phyloP scores from a whole-genome alignment of 805 yeast species.

The Cyberlindnera galapagoensis region DNA sequence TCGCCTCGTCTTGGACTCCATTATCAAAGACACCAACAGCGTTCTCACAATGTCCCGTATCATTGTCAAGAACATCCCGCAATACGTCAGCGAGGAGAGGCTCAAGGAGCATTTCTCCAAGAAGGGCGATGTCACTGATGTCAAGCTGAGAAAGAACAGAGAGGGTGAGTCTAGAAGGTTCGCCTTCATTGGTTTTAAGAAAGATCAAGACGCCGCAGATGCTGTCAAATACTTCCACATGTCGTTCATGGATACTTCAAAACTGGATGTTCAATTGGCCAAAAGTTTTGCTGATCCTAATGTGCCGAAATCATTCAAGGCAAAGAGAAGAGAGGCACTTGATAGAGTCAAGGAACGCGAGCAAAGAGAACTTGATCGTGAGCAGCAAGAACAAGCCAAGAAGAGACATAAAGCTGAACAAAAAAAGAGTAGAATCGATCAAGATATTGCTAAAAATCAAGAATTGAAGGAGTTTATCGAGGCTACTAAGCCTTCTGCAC shows the following conservation, averaged over 20 bases:
- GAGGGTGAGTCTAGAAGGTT: slow-evolving; percentile 87
- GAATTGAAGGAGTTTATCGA: slow-evolving; percentile 75
- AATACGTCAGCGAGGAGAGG: slow-evolving; percentile 67
- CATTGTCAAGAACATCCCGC: slow-evolving; percentile 86
- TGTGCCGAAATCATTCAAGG: slow-evolving; percentile 62
- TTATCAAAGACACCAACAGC: no score
- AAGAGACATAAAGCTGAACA: slow-evolving; percentile 25
- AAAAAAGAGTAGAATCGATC: slow-evolving; percentile 36
- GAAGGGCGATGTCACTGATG: slow-evolving; percentile 75
- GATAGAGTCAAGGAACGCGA: slow-evolving; percentile 42
- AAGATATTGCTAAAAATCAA: slow-evolving; percentile 57
- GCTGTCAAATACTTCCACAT: slow-evolving; percentile 74
- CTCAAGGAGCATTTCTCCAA: slow-evolving; percentile 56
- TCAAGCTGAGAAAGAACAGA: slow-evolving; percentile 71
- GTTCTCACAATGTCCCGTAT: slow-evolving; percentile 80
- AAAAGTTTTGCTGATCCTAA: slow-evolving; percentile 79
- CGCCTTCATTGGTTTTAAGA: slow-evolving; percentile 85
- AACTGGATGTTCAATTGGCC: slow-evolving; percentile 74
- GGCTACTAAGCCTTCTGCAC: slow-evolving; percentile 71
- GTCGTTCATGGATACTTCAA: slow-evolving; percentile 78
- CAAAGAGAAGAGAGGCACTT: slow-evolving; percentile 44
- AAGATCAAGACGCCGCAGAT: slow-evolving; percentile 64
- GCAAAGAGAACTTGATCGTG: slow-evolving; percentile 35
- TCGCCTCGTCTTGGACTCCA: no score
- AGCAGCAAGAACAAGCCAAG: slow-evolving; percentile 33